Evolutionary conservation across 306 rosid genomes (phyloP).

Genomic region (Cicer arietinum): DNA sequence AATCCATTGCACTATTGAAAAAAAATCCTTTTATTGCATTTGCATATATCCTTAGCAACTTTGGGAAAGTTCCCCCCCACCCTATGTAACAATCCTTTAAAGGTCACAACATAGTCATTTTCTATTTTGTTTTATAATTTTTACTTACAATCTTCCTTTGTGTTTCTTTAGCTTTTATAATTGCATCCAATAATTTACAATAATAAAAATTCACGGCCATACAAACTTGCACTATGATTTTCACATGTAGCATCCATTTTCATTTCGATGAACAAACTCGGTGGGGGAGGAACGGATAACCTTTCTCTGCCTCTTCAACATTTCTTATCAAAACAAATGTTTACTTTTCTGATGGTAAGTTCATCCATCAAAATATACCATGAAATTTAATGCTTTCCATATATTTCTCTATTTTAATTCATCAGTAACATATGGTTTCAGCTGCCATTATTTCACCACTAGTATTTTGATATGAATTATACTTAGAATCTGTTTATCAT

Average conservation of each 20-base stretch:
- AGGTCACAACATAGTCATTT: no score
- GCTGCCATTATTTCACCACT: background rate
- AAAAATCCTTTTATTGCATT: no score
- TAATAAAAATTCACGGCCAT: background rate
- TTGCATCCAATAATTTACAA: no score
- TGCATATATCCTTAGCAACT: no score
- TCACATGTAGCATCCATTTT: background rate
- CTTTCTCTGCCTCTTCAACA: background rate
- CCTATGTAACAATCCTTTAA: no score
- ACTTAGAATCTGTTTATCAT: slow-evolving; percentile 11
- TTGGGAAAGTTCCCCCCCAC: no score
- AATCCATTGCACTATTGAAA: no score
- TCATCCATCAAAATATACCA: slow-evolving; percentile 23
- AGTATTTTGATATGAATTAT: background rate
- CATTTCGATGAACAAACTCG: background rate
- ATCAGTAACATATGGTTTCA: background rate
- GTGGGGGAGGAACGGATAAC: background rate
- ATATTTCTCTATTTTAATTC: slow-evolving; percentile 7
- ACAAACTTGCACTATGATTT: background rate
- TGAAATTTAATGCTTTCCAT: background rate
- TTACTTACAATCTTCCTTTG: no score
- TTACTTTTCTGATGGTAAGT: background rate
- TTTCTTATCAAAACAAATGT: background rate
- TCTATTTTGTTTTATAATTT: no score
- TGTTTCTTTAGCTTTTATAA: no score